These are phyloP conservation scores for Lobosporangium transversale DNA, from an alignment of 192 early-diverging fungal genomes.

Conservation along the genomic window DNA sequence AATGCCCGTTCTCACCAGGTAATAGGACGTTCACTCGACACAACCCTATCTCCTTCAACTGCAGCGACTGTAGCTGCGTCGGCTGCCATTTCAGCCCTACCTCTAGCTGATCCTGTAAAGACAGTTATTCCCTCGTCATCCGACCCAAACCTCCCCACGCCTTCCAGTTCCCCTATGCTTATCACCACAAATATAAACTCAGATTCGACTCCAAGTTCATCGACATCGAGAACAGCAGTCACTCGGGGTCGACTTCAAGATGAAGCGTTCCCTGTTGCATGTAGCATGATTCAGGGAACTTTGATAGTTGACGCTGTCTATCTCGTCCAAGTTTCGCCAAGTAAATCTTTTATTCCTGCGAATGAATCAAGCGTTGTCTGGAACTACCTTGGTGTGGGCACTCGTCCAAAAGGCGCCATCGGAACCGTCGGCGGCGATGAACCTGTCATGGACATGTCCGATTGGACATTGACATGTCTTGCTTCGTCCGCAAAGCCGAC, in stretches of 20 bases:
- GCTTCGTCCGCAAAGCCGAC: background rate
- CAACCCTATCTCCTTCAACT: background rate
- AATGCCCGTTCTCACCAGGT: background rate
- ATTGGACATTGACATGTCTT: conserved; percentile 1
- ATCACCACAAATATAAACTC: background rate
- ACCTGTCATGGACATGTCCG: background rate
- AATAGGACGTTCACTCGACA: background rate
- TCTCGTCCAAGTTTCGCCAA: conserved; percentile 11
- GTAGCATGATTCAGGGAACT: conserved; percentile 29
- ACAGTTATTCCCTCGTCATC: background rate
- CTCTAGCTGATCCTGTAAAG: background rate
- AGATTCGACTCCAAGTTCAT: background rate
- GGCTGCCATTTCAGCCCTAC: background rate
- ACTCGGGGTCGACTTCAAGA: conserved; percentile 5
- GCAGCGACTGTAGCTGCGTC: background rate
- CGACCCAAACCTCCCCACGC: conserved; percentile 23
- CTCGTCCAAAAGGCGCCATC: background rate
- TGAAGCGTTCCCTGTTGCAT: conserved; percentile 34
- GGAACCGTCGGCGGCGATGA: conserved; percentile 5
- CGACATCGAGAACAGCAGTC: background rate
- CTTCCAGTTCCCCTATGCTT: conserved; percentile 25
- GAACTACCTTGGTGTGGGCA: conserved; percentile 14
- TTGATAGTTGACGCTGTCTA: conserved; percentile 33
- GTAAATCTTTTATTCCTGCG: conserved; percentile 8
- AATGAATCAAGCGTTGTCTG: conserved; percentile 5